These are phyloP conservation scores for Boletus calvinii DNA, from an alignment of 1,284 basidiomycete species.

Conservation along the genomic window DNA sequence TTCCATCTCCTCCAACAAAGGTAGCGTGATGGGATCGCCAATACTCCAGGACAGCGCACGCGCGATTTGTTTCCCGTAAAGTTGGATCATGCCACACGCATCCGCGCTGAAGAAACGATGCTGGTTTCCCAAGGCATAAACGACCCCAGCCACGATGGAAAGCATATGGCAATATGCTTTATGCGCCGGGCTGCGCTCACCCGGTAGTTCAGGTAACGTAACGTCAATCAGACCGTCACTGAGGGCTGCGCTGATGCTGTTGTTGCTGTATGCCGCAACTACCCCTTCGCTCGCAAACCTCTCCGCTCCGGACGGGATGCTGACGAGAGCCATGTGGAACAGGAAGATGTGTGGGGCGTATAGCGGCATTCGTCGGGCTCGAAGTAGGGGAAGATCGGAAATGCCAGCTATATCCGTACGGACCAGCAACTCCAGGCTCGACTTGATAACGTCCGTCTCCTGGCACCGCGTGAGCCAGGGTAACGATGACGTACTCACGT, in stretches of 20 bases:
- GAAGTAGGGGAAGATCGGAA: conserved; percentile 59
- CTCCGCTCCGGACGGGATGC: conserved; percentile 76
- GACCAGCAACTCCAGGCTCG: conserved; percentile 74
- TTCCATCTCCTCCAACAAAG: conserved; percentile 79
- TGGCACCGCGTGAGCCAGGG: conserved; percentile 81
- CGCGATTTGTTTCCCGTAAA: conserved; percentile 81
- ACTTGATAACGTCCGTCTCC: conserved; percentile 77
- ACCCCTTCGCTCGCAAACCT: conserved; percentile 83
- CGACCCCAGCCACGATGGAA: conserved; percentile 73
- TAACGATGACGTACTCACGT: conserved; percentile 62
- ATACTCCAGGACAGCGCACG: conserved; percentile 79
- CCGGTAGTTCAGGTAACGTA: conserved; percentile 63
- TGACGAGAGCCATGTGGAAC: conserved; percentile 86
- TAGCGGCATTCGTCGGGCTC: conserved; percentile 60
- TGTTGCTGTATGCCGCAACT: conserved; percentile 80
- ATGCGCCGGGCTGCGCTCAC: conserved; percentile 76
- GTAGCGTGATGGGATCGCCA: conserved; percentile 67
- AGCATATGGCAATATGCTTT: conserved; percentile 84
- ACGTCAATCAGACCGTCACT: conserved; percentile 75
- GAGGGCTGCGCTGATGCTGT: conserved; percentile 72
- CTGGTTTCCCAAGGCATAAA: conserved; percentile 62
- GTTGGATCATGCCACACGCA: conserved; percentile 80
- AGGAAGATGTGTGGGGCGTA: conserved; percentile 76
- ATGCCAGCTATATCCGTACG: conserved; percentile 69
- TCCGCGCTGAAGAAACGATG: conserved; percentile 87